Conservation (phyloP, 139 green algal species). For the Tetradesmus lagerheimii region DNA sequence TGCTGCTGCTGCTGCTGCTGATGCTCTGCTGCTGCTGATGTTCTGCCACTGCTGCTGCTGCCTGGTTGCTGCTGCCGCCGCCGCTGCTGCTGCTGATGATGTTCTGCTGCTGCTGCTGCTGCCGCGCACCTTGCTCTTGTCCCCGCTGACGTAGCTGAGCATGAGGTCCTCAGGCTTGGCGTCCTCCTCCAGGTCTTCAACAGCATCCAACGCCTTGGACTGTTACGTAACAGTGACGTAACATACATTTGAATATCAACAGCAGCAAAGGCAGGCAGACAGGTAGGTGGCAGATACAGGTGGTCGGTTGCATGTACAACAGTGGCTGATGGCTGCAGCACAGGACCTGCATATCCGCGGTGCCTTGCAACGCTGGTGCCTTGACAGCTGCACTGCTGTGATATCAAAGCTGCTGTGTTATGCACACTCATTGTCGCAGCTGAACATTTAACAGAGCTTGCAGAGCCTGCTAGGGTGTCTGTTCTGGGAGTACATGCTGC, state of each 20-base stretch:
- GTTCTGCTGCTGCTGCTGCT: neutral
- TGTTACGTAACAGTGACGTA: constrained; percentile 26
- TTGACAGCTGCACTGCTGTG: neutral
- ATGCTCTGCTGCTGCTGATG: neutral
- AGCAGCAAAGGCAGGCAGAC: neutral
- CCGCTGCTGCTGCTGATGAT: neutral
- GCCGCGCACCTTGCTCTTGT: constrained; percentile 88
- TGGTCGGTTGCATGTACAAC: too few species aligned
- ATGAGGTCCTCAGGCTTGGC: constrained; percentile 98
- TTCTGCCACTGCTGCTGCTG: neutral
- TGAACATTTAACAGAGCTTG: neutral
- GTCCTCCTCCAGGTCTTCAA: constrained; percentile 97
- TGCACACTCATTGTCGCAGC: too few species aligned
- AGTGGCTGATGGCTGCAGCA: too few species aligned
- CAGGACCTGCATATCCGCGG: too few species aligned
- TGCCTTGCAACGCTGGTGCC: too few species aligned
- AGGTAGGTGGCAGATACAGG: too few species aligned
- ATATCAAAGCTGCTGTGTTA: too few species aligned
- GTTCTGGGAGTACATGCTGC: neutral
- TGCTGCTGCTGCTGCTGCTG: neutral
- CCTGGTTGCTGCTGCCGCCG: neutral
- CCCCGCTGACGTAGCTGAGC: constrained; percentile 94
- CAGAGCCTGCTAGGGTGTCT: neutral
- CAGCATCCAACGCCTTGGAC: constrained; percentile 74
- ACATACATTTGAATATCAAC: too few species aligned